Evolutionary conservation across 2,329 filamentous ascomycete genomes (phyloP).

Genomic region (Exophiala sp.): DNA sequence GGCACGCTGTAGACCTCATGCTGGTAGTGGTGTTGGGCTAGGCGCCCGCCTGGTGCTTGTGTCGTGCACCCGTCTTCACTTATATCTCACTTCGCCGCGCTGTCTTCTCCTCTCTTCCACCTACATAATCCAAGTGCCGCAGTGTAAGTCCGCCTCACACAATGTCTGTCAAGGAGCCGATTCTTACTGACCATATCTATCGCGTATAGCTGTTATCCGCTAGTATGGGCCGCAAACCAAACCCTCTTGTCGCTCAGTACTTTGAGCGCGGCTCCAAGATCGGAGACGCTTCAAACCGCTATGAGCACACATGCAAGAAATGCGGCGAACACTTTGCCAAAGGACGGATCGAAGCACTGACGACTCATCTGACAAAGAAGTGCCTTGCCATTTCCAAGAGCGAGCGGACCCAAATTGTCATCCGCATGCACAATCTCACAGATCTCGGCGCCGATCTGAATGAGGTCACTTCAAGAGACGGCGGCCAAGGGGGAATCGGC

Average conservation of each 20-base stretch:
- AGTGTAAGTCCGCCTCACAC: background rate
- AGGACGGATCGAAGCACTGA: constrained; percentile 76
- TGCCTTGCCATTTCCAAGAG: constrained; percentile 71
- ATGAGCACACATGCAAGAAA: constrained; percentile 82
- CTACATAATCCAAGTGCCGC: background rate
- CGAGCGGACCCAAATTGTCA: constrained; percentile 68
- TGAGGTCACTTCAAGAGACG: constrained; percentile 30
- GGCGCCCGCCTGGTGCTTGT: background rate
- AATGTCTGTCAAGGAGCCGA: no score
- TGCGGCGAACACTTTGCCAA: constrained; percentile 88
- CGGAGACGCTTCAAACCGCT: constrained; percentile 82
- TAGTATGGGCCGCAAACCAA: constrained; percentile 73
- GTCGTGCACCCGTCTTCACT: background rate
- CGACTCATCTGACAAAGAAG: constrained; percentile 75
- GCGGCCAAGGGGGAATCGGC: background rate
- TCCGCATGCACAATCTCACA: constrained; percentile 65
- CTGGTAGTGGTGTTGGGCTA: no score
- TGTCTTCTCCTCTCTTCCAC: background rate
- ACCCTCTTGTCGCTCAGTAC: constrained; percentile 78
- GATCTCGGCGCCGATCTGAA: constrained; percentile 33
- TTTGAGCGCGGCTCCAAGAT: constrained; percentile 83
- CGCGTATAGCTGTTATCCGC: background rate
- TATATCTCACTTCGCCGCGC: background rate
- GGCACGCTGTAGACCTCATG: background rate
- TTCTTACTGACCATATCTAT: constrained; percentile 6